Evolutionary conservation across 495 filamentous ascomycete genomes (phyloP), one percentile per base, ranked within the genome.

Genomic region (Evansstolkia leycettana): DNA sequence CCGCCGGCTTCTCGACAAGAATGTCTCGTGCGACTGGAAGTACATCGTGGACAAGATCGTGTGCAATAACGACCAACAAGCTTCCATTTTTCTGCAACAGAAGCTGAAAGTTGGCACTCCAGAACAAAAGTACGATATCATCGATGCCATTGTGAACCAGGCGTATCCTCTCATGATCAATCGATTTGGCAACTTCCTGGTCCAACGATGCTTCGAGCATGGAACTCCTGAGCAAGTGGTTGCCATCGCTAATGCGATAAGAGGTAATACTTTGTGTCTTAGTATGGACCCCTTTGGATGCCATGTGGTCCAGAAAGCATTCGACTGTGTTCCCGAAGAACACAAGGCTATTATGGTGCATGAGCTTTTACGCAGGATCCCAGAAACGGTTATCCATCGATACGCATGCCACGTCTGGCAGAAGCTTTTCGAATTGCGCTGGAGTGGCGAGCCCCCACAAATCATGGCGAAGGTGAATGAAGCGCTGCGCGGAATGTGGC

Each of bases 391-490:
- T 37, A 84, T 95, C 51, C 90, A 98, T 60, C 82, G 92, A 45
- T 96, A 98, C 62, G 88, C 90, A 35, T 98, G 90, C 43, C 90
- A 98, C 54, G 90, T 98, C 43, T 98, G 90, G 90, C 90, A 98
- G 67, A 98, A 98, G 66, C 74, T 98, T n/a, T 98, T 98, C 45
- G 90, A 98, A 57, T 69, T 98, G 50, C 76, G 90, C 42, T 98
- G 90, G 90, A 83, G 75, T 40, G 82, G 85, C 39, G 84, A 87
- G 36, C 92, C 90, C 10, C 90, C 90, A 14, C 88, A 95, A 57
- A 92, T 98, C 55, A 96, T 98, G 90, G 82, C 81, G 47, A 93
- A 88, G 48, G 90, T 98, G 52, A 98, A 98, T 50, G 90, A 98
- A 43, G 81, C 90, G 20, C 70, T 98, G 19, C 75, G 76, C 40